Evolutionary conservation across 352 stramenopile species (phyloP), one percentile per base, ranked within the genome.

Genomic region (Globisporangium barbulae): DNA sequence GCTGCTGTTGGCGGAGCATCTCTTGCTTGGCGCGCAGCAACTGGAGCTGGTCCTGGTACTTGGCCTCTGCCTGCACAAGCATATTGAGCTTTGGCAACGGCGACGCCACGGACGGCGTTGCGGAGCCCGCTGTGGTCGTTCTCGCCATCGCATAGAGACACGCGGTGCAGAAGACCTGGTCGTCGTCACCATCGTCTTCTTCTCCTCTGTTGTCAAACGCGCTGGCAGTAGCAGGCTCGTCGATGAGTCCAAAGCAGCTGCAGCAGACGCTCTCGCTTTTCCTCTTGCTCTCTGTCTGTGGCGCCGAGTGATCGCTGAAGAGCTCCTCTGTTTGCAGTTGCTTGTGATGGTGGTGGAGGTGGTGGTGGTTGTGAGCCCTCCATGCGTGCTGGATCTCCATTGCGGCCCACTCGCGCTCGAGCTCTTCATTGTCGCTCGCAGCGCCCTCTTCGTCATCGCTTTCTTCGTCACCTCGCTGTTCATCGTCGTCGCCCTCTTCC

Each of bases 21-120:
- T 79, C 69, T 53, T 83, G 76, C 44, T 85, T 76, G 35, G 67
- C 60, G 1, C 72, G 65, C 12, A 90, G 63, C n/a, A 81, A 30
- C 49, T 75, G 55, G 5, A 90, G 59, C 57, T 90, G 81, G 21
- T 78, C 70, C 25, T 85, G 73, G 45, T 79, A 85, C 61, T 81
- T 80, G 28, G 75, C 77, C 50, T 90, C 76, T 2, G 72, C 78
- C 56, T 84, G 79, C 49, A 85, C 71, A 5, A 90, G 70, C 15
- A 74, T 53, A 53, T 68, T 81, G 22, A 88, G 64, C 45, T 83
- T 88, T 2, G 80, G 70, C 52, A 87, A 53, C 5, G 76, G 58
- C 19, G 72, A 79, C 47, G 31, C 22, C 13, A 53, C 48, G 28
- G 28, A 17, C 35, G 37, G 19, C 52, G 47, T 52, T 5, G 28